phyloP scores from a whole-genome alignment of 2,329 filamentous ascomycete genomes.

The Aspergillus sergii region DNA sequence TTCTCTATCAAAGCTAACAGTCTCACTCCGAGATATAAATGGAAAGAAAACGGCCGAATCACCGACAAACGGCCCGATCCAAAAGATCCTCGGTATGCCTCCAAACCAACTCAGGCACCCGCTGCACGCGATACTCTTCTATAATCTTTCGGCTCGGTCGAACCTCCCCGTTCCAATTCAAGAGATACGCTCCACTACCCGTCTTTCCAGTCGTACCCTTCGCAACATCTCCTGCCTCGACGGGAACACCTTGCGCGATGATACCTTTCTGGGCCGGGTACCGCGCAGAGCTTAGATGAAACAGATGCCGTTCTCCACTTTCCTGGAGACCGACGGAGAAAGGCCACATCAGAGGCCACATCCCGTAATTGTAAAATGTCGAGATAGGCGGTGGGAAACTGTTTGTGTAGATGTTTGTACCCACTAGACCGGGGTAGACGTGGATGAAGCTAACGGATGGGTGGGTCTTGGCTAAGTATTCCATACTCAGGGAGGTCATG shows the following conservation, averaged over 20 bases:
- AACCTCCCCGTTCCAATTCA: slow-evolving; percentile 18
- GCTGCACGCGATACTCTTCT: slow-evolving; percentile 13
- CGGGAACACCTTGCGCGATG: neutral
- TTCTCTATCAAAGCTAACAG: neutral
- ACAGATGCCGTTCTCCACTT: slow-evolving; percentile 19
- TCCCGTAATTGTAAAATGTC: slow-evolving; percentile 9
- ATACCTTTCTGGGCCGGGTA: slow-evolving; percentile 9
- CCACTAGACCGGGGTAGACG: slow-evolving; percentile 51
- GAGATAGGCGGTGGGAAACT: slow-evolving; percentile 12
- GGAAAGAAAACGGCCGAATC: neutral
- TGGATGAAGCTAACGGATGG: slow-evolving; percentile 55
- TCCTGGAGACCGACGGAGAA: slow-evolving; percentile 13
- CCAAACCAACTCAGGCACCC: slow-evolving; percentile 13
- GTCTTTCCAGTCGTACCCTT: slow-evolving; percentile 5
- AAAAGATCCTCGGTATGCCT: neutral
- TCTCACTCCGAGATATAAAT: neutral
- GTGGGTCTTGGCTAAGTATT: slow-evolving; percentile 50
- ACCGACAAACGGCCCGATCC: too few relatives aligned
- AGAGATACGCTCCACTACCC: slow-evolving; percentile 16
- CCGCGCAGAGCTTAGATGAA: slow-evolving; percentile 11
- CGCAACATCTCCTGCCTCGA: slow-evolving; percentile 1
- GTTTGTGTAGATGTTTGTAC: slow-evolving; percentile 42
- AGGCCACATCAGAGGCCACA: slow-evolving; percentile 11
- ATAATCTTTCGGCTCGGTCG: slow-evolving; percentile 8
- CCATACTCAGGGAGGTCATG: slow-evolving; percentile 54